phyloP scores from a whole-genome alignment of 2,329 filamentous ascomycete genomes.

The Fusarium redolens region DNA sequence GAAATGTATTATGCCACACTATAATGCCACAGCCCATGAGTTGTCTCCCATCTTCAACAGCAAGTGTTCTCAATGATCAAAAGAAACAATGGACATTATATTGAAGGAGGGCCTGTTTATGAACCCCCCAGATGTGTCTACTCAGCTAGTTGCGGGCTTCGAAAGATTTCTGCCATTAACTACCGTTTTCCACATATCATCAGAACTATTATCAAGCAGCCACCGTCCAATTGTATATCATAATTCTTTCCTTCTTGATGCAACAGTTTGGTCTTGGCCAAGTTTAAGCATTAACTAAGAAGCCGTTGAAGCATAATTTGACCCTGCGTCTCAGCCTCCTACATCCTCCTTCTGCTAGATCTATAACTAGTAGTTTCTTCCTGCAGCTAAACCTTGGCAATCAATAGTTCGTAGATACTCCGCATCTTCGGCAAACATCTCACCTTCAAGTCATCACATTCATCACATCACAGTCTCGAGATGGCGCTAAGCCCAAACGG shows the following conservation, averaged over 20 bases:
- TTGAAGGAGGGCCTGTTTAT: not conserved
- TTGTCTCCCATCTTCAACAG: not conserved
- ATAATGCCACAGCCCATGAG: constrained; percentile 1
- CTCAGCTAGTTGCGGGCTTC: not conserved
- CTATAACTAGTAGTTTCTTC: not conserved
- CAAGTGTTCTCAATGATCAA: not conserved
- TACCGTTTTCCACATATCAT: not conserved
- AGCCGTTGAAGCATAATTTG: not conserved
- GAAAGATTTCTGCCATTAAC: not conserved
- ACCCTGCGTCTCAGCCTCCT: not conserved
- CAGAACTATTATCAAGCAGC: not conserved
- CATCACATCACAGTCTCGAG: constrained; percentile 2
- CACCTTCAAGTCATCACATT: constrained; percentile 14
- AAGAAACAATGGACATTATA: not conserved
- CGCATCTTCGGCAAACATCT: constrained; percentile 29
- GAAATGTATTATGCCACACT: constrained; percentile 6
- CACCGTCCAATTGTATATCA: not conserved
- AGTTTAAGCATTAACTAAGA: not conserved
- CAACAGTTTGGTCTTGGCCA: not conserved
- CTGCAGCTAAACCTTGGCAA: not conserved
- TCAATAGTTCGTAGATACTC: constrained; percentile 9
- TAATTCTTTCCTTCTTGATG: not conserved
- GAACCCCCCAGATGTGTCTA: not conserved
- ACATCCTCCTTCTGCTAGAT: not conserved
- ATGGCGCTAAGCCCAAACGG: constrained; percentile 26